These are phyloP conservation scores for Emmonsiellopsis sp. DNA, from an alignment of 2,329 filamentous ascomycete genomes.

Conservation along the genomic window DNA sequence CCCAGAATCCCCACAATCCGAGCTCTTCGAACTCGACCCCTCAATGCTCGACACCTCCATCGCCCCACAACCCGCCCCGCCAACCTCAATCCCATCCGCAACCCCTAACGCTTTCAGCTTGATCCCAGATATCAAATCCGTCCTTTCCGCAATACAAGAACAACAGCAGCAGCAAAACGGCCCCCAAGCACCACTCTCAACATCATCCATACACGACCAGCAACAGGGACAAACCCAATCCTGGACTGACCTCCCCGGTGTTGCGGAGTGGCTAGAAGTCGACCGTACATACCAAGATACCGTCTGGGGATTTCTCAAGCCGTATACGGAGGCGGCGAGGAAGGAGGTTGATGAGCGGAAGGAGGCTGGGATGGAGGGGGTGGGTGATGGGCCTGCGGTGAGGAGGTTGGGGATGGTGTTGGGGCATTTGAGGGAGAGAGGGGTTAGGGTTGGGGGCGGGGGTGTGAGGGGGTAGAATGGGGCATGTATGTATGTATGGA, in stretches of 20 bases:
- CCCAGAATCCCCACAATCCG: constrained; percentile 14
- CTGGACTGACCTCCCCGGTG: constrained; percentile 8
- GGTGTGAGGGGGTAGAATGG: neutral
- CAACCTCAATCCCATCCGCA: neutral
- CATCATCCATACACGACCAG: too few relatives aligned
- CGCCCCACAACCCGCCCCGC: neutral
- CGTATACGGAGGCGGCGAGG: constrained; percentile 10
- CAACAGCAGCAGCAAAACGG: neutral
- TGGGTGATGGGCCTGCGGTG: constrained; percentile 12
- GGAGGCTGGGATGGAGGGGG: neutral
- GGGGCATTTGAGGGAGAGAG: constrained; percentile 10
- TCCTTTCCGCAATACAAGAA: constrained; percentile 6
- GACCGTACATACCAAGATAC: constrained; percentile 10
- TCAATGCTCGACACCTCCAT: constrained; percentile 2
- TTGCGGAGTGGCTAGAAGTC: constrained; percentile 12
- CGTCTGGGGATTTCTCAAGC: constrained; percentile 12
- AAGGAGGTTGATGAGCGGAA: constrained; percentile 9
- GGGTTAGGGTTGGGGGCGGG: neutral
- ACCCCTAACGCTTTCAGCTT: constrained; percentile 5
- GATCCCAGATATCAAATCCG: constrained; percentile 10
- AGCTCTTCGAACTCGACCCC: constrained; percentile 19
- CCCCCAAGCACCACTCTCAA: too few relatives aligned
- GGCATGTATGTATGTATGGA: too few relatives aligned
- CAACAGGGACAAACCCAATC: neutral
- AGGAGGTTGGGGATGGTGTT: constrained; percentile 11